Percentiles rank a stretch among this genome's conserved stretches.
Conservation (phyloP, 768 basidiomycete genomes). For the Boletus eberwhitei region DNA sequence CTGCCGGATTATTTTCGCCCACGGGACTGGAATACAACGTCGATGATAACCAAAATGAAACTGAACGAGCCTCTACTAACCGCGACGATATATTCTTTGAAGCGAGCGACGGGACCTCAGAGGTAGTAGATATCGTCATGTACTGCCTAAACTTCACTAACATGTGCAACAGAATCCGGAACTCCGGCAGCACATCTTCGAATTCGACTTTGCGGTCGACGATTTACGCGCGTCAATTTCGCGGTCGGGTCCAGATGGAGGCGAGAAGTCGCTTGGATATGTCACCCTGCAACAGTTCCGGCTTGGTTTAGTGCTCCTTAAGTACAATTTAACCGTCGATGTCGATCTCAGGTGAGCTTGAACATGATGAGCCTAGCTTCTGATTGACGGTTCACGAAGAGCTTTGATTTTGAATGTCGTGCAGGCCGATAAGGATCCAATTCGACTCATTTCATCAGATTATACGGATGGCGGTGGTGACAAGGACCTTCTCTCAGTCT, state of each 20-base stretch:
- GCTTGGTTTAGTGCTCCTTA: slow-evolving; percentile 68
- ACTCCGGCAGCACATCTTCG: slow-evolving; percentile 62
- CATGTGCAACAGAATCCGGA: slow-evolving; percentile 28
- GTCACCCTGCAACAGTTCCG: slow-evolving; percentile 77
- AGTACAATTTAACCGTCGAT: slow-evolving; percentile 85
- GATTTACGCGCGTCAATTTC: slow-evolving; percentile 75
- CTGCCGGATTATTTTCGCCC: slow-evolving; percentile 52
- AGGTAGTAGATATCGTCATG: slow-evolving; percentile 37
- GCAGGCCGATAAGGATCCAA: slow-evolving; percentile 49
- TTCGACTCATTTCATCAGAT: slow-evolving; percentile 66
- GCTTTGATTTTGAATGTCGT: slow-evolving; percentile 75
- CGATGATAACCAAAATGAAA: slow-evolving; percentile 53
- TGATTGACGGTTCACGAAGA: slow-evolving; percentile 36
- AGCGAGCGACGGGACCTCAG: slow-evolving; percentile 56
- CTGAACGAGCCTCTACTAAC: slow-evolving; percentile 36
- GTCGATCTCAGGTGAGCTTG: slow-evolving; percentile 65
- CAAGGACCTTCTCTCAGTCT: slow-evolving; percentile 71
- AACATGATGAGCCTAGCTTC: background rate
- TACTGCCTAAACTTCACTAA: background rate
- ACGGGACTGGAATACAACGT: slow-evolving; percentile 65
- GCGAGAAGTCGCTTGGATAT: slow-evolving; percentile 75
- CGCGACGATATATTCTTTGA: slow-evolving; percentile 68
- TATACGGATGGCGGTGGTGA: slow-evolving; percentile 39
- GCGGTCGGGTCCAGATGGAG: slow-evolving; percentile 56
- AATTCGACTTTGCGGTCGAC: slow-evolving; percentile 86